Percentiles rank a stretch among this genome's conserved stretches.
Evolutionary conservation across 306 rosid species (phyloP).

Genomic region (Gastrolobium bilobum): DNA sequence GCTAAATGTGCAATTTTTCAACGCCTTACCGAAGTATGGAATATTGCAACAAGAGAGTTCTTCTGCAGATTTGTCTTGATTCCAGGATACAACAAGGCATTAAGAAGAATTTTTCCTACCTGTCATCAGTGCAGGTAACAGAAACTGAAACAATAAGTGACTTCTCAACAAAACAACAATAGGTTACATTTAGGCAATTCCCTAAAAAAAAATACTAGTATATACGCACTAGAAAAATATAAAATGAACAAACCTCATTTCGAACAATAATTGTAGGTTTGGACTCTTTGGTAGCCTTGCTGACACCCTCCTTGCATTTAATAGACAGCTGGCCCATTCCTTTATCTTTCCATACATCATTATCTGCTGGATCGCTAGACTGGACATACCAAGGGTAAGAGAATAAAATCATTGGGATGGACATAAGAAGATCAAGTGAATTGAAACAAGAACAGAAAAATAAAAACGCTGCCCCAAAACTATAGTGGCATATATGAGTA

Average conservation of each 20-base stretch:
- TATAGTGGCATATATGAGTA: background rate
- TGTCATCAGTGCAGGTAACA: conserved; percentile 55
- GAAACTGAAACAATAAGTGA: conserved; percentile 42
- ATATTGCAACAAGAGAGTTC: conserved; percentile 94
- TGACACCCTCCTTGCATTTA: conserved; percentile 89
- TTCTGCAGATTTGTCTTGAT: conserved; percentile 90
- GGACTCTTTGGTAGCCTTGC: conserved; percentile 94
- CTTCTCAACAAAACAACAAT: background rate
- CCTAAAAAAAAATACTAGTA: background rate
- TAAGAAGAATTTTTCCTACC: conserved; percentile 94
- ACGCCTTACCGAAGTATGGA: conserved; percentile 83
- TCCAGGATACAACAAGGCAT: conserved; percentile 92
- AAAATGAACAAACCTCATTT: conserved; percentile 75
- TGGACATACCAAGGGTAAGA: conserved; percentile 51
- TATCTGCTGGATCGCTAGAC: conserved; percentile 88
- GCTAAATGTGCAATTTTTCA: conserved; percentile 21
- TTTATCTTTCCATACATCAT: conserved; percentile 92
- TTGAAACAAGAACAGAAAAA: conserved; percentile 22
- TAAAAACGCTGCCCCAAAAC: conserved; percentile 27
- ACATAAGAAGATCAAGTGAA: conserved; percentile 30
- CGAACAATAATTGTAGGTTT: conserved; percentile 93
- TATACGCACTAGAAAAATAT: background rate
- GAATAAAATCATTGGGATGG: conserved; percentile 19
- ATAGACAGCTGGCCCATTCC: conserved; percentile 92
- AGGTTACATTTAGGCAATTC: conserved; percentile 16